Evolutionary conservation across 345 rosid species (phyloP).

Genomic region (Ailanthus altissimus): DNA sequence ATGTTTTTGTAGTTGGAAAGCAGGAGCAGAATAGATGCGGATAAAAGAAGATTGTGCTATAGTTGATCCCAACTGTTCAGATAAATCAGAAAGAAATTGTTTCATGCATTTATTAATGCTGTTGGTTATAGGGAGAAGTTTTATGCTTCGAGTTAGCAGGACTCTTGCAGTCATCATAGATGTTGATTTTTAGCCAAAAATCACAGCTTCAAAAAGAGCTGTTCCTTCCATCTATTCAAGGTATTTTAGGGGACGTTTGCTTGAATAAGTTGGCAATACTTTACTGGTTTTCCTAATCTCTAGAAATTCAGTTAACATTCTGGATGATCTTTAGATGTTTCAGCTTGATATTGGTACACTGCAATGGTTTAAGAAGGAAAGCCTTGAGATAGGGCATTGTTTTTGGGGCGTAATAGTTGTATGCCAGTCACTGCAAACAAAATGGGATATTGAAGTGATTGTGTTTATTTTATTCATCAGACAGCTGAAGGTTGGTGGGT

Average conservation of each 20-base stretch:
- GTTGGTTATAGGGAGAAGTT: not conserved
- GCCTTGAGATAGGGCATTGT: not conserved
- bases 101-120: not conserved
- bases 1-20: not conserved
- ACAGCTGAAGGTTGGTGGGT: not conserved
- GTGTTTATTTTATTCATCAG: not conserved
- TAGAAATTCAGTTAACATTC: not conserved
- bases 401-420: not conserved
- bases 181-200: not conserved
- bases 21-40: not conserved
- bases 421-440: not conserved
- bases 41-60: not conserved
- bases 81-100: not conserved
- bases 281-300: not conserved
- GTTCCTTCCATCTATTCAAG: not conserved
- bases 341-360: not conserved
- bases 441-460: not conserved
- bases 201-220: not conserved
- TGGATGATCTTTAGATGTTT: not conserved
- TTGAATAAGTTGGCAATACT: not conserved
- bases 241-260: not conserved
- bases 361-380: not conserved
- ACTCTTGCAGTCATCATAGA: not conserved
- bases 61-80: not conserved
- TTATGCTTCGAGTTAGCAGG: slow-evolving; percentile 7